Evolutionary conservation across 345 rosid species (phyloP).

Genomic region (Euphorbia lathyris): DNA sequence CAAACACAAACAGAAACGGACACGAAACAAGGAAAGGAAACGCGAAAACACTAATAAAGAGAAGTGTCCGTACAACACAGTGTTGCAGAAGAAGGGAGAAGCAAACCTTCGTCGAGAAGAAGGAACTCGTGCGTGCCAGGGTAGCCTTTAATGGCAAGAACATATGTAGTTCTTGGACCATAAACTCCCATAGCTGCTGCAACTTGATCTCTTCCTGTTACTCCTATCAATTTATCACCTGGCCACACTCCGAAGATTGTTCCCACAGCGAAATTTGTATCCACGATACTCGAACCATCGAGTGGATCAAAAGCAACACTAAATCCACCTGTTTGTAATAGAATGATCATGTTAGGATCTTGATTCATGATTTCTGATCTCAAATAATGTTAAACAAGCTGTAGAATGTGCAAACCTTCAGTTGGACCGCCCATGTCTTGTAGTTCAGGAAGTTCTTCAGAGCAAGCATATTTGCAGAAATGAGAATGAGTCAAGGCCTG

Average conservation of each 20-base stretch:
- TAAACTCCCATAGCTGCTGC: constrained; percentile 95
- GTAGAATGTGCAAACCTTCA: constrained; percentile 53
- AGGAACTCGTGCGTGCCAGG: constrained; percentile 98
- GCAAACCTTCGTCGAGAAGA: constrained; percentile 94
- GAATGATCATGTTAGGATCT: constrained; percentile 4
- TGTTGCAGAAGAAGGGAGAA: neutral
- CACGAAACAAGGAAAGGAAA: too few relatives aligned
- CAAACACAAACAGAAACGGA: too few relatives aligned
- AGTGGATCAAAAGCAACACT: constrained; percentile 94
- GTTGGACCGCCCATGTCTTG: constrained; percentile 97
- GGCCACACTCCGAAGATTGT: constrained; percentile 99
- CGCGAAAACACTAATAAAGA: too few relatives aligned
- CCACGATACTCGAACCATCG: constrained; percentile 80
- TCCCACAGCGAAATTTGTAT: constrained; percentile 84
- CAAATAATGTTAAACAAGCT: neutral
- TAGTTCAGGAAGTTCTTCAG: constrained; percentile 93
- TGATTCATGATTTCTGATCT: neutral
- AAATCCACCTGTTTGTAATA: constrained; percentile 58
- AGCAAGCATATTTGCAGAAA: constrained; percentile 93
- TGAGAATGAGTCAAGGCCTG: constrained; percentile 91
- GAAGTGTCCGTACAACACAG: too few relatives aligned
- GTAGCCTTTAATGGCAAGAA: constrained; percentile 71
- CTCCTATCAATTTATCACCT: constrained; percentile 82
- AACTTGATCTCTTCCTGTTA: constrained; percentile 79
- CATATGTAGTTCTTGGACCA: constrained; percentile 91